Evolutionary conservation across 2,329 filamentous ascomycete genomes (phyloP), one percentile per base, ranked within the genome.

Genomic region (Ascochyta lentis): DNA sequence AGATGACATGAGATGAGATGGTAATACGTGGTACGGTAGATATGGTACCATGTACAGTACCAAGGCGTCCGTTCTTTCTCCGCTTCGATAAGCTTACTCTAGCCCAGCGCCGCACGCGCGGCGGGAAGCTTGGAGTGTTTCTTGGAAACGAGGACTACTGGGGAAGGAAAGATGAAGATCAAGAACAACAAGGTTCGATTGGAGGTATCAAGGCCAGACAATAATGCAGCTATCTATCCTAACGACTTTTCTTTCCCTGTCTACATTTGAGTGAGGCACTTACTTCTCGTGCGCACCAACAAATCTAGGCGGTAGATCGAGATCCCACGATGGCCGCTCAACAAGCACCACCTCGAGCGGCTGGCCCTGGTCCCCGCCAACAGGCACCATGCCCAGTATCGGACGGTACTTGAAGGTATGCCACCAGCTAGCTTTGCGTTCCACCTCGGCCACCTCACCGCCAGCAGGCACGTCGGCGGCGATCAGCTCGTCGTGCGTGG

Each of bases 401-500:
- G 93, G 91, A 55, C 93, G 85, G 77, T 98, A 99, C 76, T 96
- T 96, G 81, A 90, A 92, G 5, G 93, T 96, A 72, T 88, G 86
- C 91, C 92, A 98, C 78, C 80, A 84, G 47, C 72, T 67, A 5
- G 54, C 39, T 10, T 52, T 65, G 54, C 50, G 66, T 45, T 61
- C 60, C 52, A 51, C 51, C 53, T 59, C 54, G 49, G 60, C 48
- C 48, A 54, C 54, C 48, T 62, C 63, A 3, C 60, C 63, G 35
- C 60, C 58, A 22, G 46, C 56, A 3, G 47, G 29, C 6, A 34
- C 43, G 13, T 67, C 60, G 51, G 58, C 58, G 27, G 67, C 65
- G 15, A 40, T 50, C 38, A 47, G 65, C 55, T 55, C 62, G 33
- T 66, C 68, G 35, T 67, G 55, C 24, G 51, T 65, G n/a, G 53